Conservation (phyloP, 805 yeast genomes). For the Aciculoconidium aculeatum region DNA sequence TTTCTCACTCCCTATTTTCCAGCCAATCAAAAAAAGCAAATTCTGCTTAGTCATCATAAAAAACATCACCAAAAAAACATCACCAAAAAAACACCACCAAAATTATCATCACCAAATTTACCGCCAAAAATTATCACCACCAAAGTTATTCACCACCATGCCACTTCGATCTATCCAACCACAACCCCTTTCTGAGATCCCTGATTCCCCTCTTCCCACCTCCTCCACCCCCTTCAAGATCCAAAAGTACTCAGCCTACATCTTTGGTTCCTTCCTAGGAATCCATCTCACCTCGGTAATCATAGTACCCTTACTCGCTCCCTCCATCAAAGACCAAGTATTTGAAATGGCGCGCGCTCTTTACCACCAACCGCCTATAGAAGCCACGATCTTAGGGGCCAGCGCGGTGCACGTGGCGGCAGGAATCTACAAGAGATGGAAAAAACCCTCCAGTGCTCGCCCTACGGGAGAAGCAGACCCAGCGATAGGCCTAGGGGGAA, state of each 20-base stretch:
- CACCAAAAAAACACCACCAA: too few relatives aligned
- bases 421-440: constrained; percentile 10
- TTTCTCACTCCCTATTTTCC: too few relatives aligned
- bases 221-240: constrained; percentile 8
- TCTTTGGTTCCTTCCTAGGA: constrained; percentile 50
- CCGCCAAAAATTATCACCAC: too few relatives aligned
- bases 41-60: too few relatives aligned
- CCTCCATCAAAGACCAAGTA: constrained; percentile 47
- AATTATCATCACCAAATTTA: too few relatives aligned
- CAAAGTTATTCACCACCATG: too few relatives aligned
- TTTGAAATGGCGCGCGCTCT: constrained; percentile 56
- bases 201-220: background rate
- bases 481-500: constrained; percentile 55
- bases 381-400: too few relatives aligned
- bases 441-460: too few relatives aligned
- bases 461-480: constrained; percentile 7
- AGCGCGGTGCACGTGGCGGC: too few relatives aligned
- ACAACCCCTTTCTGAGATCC: constrained; percentile 2
- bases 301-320: constrained; percentile 40
- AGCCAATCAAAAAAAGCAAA: too few relatives aligned
- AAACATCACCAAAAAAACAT: too few relatives aligned
- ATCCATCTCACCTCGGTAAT: constrained; percentile 54
- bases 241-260: constrained; percentile 59
- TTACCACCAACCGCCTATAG: constrained; percentile 48
- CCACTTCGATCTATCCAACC: too few relatives aligned